These are phyloP conservation scores for Coelastrella sp. DNA, from an alignment of 139 green algal species.

Conservation along the genomic window DNA sequence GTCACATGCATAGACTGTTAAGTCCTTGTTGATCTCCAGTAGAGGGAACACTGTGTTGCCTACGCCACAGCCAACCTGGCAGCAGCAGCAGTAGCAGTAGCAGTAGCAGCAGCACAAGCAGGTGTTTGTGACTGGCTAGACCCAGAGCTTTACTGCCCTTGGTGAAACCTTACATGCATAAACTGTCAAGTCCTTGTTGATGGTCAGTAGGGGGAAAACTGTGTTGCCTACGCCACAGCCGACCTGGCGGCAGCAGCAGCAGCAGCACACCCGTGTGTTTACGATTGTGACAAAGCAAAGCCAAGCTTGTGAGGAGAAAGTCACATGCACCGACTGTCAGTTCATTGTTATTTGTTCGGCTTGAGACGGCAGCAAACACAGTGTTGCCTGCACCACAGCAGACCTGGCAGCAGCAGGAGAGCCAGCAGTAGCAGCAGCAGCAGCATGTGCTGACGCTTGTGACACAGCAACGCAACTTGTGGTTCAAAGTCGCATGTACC, in stretches of 20 bases:
- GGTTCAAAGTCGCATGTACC: no score
- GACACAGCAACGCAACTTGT: no score
- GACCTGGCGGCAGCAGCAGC: slow-evolving; percentile 82
- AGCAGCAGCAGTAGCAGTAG: neutral
- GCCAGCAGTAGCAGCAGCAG: neutral
- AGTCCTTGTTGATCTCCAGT: slow-evolving; percentile 75
- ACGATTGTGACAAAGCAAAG: neutral
- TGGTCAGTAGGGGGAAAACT: slow-evolving; percentile 88
- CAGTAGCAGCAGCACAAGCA: neutral
- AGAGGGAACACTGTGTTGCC: slow-evolving; percentile 95
- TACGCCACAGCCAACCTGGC: slow-evolving; percentile 93
- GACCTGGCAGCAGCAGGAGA: neutral
- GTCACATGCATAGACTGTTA: slow-evolving; percentile 89
- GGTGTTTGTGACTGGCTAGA: slow-evolving; percentile 60
- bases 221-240: slow-evolving; percentile 97
- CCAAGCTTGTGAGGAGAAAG: no score
- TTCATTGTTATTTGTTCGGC: no score
- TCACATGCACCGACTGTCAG: no score
- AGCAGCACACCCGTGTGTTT: neutral
- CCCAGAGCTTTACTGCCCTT: slow-evolving; percentile 82
- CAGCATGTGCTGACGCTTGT: no score
- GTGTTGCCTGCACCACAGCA: no score
- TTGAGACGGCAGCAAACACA: no score
- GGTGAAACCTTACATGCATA: slow-evolving; percentile 94
- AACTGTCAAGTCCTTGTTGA: slow-evolving; percentile 71